Evolutionary conservation across 495 filamentous ascomycete genomes (phyloP).

Genomic region (Apiosordaria backusii): DNA sequence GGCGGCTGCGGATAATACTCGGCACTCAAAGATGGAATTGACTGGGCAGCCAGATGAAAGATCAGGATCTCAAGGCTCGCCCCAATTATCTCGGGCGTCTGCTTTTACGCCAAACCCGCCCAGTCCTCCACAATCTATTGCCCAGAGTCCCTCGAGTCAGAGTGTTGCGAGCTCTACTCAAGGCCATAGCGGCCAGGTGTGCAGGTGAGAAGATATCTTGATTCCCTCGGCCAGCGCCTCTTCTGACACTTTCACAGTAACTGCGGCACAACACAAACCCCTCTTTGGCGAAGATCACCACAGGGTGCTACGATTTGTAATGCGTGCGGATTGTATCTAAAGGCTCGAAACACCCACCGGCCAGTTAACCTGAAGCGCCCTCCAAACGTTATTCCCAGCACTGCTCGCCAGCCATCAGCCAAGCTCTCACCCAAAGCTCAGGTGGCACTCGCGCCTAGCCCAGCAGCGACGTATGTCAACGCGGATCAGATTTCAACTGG

Average conservation of each 20-base stretch:
- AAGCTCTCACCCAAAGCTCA: slow-evolving; percentile 35
- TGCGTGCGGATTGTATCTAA: slow-evolving; percentile 92
- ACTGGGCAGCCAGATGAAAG: slow-evolving; percentile 15
- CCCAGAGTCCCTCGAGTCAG: slow-evolving; percentile 18
- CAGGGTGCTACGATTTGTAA: slow-evolving; percentile 95
- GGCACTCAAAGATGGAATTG: slow-evolving; percentile 1
- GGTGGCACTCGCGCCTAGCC: slow-evolving; percentile 34
- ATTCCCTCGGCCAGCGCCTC: slow-evolving; percentile 16
- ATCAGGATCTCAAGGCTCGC: slow-evolving; percentile 13
- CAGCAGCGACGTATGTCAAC: slow-evolving; percentile 71
- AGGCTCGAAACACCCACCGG: slow-evolving; percentile 84
- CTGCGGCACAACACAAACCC: slow-evolving; percentile 88
- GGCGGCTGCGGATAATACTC: slow-evolving; percentile 6
- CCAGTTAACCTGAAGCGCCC: slow-evolving; percentile 83
- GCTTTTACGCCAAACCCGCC: slow-evolving; percentile 12
- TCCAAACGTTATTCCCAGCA: slow-evolving; percentile 40
- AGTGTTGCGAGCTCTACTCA: slow-evolving; percentile 16
- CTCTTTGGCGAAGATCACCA: slow-evolving; percentile 91
- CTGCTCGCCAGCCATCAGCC: slow-evolving; percentile 35
- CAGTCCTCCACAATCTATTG: slow-evolving; percentile 18
- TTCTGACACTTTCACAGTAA: slow-evolving; percentile 58
- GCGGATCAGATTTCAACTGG: slow-evolving; percentile 69
- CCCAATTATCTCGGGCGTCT: slow-evolving; percentile 12
- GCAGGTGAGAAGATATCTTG: slow-evolving; percentile 46
- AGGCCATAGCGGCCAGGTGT: slow-evolving; percentile 48